Percentiles rank a stretch among this genome's conserved stretches.
These are phyloP conservation scores for Neurospora crassa DNA, from an alignment of 2,329 filamentous ascomycete genomes.

Conservation along the genomic window DNA sequence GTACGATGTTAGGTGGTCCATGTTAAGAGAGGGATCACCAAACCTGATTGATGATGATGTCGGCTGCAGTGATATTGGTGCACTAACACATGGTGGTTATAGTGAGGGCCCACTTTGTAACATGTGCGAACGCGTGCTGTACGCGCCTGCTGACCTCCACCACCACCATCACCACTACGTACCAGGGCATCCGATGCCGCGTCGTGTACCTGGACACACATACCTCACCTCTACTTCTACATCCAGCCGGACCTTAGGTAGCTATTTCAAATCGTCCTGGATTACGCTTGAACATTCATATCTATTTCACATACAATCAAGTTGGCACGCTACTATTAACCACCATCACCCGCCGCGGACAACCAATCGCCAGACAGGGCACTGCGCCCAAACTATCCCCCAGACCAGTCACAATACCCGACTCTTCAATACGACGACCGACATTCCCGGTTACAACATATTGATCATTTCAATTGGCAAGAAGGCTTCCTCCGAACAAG, in stretches of 20 bases:
- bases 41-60: background rate
- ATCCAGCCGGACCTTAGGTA: background rate
- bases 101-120: background rate
- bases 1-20: background rate
- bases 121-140: background rate
- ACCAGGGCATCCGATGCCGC: background rate
- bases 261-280: background rate
- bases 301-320: background rate
- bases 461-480: background rate
- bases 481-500: background rate
- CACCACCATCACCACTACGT: background rate
- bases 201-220: background rate
- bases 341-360: background rate
- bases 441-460: background rate
- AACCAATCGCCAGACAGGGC: background rate
- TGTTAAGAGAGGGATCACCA: background rate
- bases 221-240: background rate
- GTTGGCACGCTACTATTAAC: background rate
- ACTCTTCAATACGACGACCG: background rate
- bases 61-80: background rate
- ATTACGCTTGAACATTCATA: background rate
- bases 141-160: background rate
- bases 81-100: background rate
- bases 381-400: background rate
- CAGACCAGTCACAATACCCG: background rate